Evolutionary conservation across 2,329 filamentous ascomycete genomes (phyloP), one percentile per base, ranked within the genome.

Genomic region (Xylaria sp.): DNA sequence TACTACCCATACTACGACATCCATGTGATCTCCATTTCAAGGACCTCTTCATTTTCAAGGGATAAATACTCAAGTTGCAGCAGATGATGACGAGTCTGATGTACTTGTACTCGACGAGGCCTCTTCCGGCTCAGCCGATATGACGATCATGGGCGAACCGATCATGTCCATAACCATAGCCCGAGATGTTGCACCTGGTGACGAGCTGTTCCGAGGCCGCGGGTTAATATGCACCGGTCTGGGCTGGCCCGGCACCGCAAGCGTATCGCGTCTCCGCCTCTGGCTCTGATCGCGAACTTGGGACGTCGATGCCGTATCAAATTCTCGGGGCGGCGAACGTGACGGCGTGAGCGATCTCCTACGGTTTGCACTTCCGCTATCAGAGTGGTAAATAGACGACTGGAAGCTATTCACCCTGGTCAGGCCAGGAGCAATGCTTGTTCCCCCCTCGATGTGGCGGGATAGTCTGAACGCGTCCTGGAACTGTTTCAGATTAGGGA

Each of bases 401-500:
- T 42, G 37, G 52, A 76, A 75, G 56, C 78, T 79, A 44, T 71
- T 68, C 0, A 72, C 69, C 62, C 77, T 72, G 3, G 78, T 76
- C 23, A 69, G 57, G 1, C 54, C 53, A 4, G 71, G 71, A 1
- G 70, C 70, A 13, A 64, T 53, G 23, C 70, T 70, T 3, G 71
- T 75, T 8, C 73, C 68, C 23, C 75, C 71, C 2, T 55, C 59
- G 2, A 11, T 55, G 7, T 55, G 55, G 13, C 69, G 69, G 8
- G 3, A 68, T 66, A 35, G 16, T 16, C 16, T 16, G 16, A 16
- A 16, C 16, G 16, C 16, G 16, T 75, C 70, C 51, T 71, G 74
- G 30, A 79, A 76, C 2, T 72, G 64, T 16, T 61, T 55, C 1
- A 83, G 66, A 0, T 68, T 65, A 0, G 64, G 67, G 52, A 83